These are phyloP conservation scores for Neofusicoccum ribis DNA, from an alignment of 2,329 filamentous ascomycete genomes.

Conservation along the genomic window DNA sequence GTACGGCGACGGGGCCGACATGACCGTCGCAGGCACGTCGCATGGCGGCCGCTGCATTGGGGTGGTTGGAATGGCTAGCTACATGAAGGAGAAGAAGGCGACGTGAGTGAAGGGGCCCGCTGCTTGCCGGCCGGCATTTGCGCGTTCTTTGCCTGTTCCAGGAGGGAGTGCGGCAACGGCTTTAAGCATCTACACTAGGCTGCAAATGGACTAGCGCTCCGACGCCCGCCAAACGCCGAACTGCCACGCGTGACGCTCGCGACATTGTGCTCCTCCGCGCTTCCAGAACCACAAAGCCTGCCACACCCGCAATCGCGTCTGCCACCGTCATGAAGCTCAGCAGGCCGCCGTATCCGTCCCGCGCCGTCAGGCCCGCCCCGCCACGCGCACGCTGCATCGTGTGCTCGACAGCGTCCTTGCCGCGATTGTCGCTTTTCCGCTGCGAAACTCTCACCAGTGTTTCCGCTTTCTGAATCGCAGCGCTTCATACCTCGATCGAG, in stretches of 20 bases:
- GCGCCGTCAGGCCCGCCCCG: not conserved
- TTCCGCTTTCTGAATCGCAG: not conserved
- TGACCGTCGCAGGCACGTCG: not conserved
- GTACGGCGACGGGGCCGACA: constrained; percentile 43
- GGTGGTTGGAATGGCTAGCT: not conserved
- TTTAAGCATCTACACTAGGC: not conserved
- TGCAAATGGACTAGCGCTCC: not conserved
- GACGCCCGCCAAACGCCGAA: not conserved
- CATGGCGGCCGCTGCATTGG: not conserved
- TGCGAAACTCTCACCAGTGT: not conserved
- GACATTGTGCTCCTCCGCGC: not conserved
- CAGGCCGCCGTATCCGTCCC: not conserved
- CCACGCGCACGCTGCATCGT: not conserved
- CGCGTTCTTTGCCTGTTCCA: not conserved
- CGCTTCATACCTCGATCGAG: not conserved
- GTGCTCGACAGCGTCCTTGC: not conserved
- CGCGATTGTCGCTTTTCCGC: not conserved
- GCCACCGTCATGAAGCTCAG: not conserved
- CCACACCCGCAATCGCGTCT: not conserved
- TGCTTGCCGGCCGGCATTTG: not conserved
- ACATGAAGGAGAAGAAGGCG: not conserved
- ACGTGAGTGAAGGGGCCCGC: not conserved
- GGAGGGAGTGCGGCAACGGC: not conserved
- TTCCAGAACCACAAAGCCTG: not conserved
- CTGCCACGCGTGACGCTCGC: too few relatives aligned